Evolutionary conservation across 2,329 filamentous ascomycete genomes (phyloP).

Genomic region (Cladobotryum mycophilum): DNA sequence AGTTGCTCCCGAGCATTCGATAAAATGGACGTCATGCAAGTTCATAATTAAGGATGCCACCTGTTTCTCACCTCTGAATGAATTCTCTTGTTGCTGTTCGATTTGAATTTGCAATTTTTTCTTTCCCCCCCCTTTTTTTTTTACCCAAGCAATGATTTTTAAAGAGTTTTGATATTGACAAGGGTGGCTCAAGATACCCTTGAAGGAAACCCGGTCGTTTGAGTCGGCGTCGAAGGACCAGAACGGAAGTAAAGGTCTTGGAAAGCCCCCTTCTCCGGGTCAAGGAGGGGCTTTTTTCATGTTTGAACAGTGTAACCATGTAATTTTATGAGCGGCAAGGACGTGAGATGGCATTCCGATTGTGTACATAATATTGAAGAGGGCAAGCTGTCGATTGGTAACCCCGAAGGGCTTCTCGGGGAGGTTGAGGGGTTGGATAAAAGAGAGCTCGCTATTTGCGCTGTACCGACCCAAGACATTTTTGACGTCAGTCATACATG

Average conservation of each 20-base stretch:
- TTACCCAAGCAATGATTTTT: slow-evolving; percentile 4
- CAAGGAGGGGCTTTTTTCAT: slow-evolving; percentile 3
- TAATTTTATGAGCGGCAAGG: slow-evolving; percentile 17
- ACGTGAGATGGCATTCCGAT: slow-evolving; percentile 12
- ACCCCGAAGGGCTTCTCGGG: neutral
- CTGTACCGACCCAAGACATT: slow-evolving; percentile 1
- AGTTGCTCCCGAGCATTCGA: slow-evolving; percentile 91
- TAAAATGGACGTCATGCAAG: slow-evolving; percentile 78
- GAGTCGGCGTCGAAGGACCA: slow-evolving; percentile 3
- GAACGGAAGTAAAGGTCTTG: neutral
- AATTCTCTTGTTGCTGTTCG: neutral
- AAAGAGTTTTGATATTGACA: slow-evolving; percentile 7
- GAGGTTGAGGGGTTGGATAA: slow-evolving; percentile 16
- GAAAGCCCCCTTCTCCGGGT: neutral
- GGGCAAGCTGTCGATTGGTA: slow-evolving; percentile 1
- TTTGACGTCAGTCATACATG: neutral
- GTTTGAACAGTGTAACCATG: slow-evolving; percentile 19
- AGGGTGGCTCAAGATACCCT: slow-evolving; percentile 5
- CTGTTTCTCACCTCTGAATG: neutral
- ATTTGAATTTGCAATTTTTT: neutral
- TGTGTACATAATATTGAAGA: slow-evolving; percentile 18
- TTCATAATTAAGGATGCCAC: slow-evolving; percentile 39
- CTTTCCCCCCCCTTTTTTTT: slow-evolving; percentile 1
- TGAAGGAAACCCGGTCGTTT: slow-evolving; percentile 3
- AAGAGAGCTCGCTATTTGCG: slow-evolving; percentile 7